Percentiles rank a stretch among this genome's conserved stretches.
phyloP scores from a whole-genome alignment of 768 basidiomycete genomes.

The Ephemerocybe angulata region DNA sequence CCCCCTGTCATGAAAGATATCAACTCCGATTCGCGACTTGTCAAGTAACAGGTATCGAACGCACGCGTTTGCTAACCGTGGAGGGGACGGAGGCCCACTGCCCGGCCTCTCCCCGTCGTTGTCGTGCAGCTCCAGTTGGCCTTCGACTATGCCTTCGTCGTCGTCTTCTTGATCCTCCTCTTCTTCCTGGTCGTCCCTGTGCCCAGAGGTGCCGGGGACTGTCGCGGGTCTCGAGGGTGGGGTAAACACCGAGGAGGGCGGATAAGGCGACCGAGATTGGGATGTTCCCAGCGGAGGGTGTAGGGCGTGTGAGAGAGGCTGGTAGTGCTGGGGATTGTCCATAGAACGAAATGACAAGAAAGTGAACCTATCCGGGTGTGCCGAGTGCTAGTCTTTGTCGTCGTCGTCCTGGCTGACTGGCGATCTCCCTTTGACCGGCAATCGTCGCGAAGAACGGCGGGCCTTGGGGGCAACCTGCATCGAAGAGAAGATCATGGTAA shows the following conservation, averaged over 20 bases:
- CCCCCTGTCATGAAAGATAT: too few relatives aligned
- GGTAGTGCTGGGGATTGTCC: constrained; percentile 78
- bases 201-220: constrained; percentile 19
- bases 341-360: constrained; percentile 23
- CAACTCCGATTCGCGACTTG: too few relatives aligned
- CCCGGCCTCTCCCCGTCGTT: constrained; percentile 42
- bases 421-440: background rate
- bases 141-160: constrained; percentile 70
- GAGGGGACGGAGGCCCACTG: constrained; percentile 35
- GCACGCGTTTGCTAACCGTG: constrained; percentile 12
- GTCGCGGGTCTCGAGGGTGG: constrained; percentile 20
- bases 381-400: background rate
- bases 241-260: constrained; percentile 20
- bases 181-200: constrained; percentile 47
- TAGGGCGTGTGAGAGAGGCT: constrained; percentile 76
- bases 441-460: background rate
- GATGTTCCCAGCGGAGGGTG: constrained; percentile 48
- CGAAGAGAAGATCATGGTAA: background rate
- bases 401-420: background rate
- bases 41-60: too few relatives aligned
- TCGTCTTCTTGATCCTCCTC: constrained; percentile 68
- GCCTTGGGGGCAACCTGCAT: background rate
- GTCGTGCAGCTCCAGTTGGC: constrained; percentile 47
- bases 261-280: constrained; percentile 22
- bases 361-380: background rate